These are phyloP conservation scores for Pleurotus cornucopiae DNA, from an alignment of 768 basidiomycete species.

Conservation along the genomic window DNA sequence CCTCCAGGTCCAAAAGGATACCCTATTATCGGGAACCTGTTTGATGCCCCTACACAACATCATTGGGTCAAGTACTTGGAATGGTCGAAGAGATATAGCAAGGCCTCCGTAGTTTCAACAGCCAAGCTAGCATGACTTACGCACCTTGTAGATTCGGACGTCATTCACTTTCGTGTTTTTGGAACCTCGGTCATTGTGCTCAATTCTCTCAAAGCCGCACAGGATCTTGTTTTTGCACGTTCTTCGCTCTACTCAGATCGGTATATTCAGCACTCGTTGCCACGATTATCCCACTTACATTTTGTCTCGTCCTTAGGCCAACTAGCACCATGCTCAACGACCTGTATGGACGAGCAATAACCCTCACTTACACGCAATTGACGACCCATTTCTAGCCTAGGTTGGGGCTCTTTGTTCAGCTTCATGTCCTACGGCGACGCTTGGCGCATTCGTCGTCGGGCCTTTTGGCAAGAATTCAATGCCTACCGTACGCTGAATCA, in stretches of 20 bases:
- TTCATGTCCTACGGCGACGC: conserved; percentile 26
- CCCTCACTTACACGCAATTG: too few species aligned
- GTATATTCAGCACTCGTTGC: too few species aligned
- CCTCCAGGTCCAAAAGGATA: conserved; percentile 23
- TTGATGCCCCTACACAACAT: conserved; percentile 17
- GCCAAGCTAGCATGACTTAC: too few species aligned
- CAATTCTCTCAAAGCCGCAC: not conserved
- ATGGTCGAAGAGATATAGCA: conserved; percentile 16
- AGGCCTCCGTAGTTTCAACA: not conserved
- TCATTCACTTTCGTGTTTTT: conserved; percentile 4
- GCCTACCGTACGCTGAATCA: conserved; percentile 24
- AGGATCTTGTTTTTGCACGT: conserved; percentile 22
- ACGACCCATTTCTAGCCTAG: too few species aligned
- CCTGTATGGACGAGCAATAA: too few species aligned
- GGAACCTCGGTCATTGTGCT: conserved; percentile 14
- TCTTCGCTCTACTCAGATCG: conserved; percentile 12
- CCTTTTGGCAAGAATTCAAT: conserved; percentile 39
- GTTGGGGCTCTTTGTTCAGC: too few species aligned
- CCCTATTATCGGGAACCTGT: conserved; percentile 20
- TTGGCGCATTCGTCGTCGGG: conserved; percentile 36
- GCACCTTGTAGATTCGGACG: not conserved
- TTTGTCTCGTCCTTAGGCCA: too few species aligned
- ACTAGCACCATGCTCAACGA: too few species aligned
- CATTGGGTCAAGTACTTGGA: conserved; percentile 14
- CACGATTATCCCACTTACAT: too few species aligned